phyloP scores from a whole-genome alignment of 805 yeast genomes.

The Metschnikowia bowlesiae region DNA sequence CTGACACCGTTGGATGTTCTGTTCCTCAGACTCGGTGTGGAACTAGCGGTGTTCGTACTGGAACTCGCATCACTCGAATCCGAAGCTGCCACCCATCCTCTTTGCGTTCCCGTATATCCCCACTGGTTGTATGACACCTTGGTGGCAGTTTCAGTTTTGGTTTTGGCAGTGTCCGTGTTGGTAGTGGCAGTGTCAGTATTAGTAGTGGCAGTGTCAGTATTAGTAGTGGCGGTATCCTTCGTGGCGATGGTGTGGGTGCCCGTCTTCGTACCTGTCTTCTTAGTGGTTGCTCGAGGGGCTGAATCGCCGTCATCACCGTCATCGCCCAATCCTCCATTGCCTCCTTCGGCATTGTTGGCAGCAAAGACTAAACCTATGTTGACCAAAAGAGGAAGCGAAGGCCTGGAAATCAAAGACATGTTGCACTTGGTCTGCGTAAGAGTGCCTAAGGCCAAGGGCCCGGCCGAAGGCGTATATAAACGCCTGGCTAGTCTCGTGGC shows the following conservation, averaged over 20 bases:
- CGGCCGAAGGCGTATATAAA: neutral
- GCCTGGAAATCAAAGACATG: conserved; percentile 12
- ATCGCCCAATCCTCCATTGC: conserved; percentile 15
- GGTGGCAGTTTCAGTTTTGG: neutral
- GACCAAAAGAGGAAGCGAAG: conserved; percentile 8
- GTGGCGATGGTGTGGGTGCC: no score
- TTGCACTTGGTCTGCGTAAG: neutral
- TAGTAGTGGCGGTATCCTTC: neutral
- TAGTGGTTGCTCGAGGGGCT: neutral
- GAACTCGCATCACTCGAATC: neutral
- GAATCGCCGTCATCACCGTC: neutral
- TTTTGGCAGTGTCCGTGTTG: neutral
- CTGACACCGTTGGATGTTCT: conserved; percentile 3
- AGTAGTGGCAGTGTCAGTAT: conserved; percentile 1
- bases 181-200: conserved; percentile 1
- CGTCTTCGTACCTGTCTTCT: neutral
- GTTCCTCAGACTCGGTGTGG: conserved; percentile 3
- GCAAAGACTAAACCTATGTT: conserved; percentile 14
- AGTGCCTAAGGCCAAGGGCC: no score
- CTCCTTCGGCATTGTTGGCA: conserved; percentile 1
- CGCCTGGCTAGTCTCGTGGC: neutral
- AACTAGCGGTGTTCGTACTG: conserved; percentile 5
- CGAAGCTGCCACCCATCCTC: conserved; percentile 24
- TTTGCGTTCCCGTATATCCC: conserved; percentile 41
- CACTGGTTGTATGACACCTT: conserved; percentile 33